Evolutionary conservation across 192 early-diverging fungal genomes (phyloP).

Genomic region (Bifiguratus adelaidae): DNA sequence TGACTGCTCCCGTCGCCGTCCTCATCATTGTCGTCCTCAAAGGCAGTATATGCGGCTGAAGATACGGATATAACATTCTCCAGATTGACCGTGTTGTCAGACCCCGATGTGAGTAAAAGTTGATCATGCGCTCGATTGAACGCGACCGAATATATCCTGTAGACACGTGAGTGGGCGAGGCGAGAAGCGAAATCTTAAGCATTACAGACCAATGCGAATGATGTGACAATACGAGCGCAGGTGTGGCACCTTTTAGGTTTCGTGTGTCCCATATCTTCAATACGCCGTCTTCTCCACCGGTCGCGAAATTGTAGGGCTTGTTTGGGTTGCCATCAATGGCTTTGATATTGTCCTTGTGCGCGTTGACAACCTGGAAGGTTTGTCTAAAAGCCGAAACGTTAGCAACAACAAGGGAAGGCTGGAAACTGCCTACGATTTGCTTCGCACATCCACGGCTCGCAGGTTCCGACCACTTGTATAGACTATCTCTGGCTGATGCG

Average conservation of each 20-base stretch:
- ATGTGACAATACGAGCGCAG: constrained; percentile 57
- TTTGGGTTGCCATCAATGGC: constrained; percentile 83
- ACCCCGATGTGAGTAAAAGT: constrained; percentile 72
- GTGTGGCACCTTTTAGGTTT: constrained; percentile 17
- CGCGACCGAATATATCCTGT: constrained; percentile 69
- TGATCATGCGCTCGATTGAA: constrained; percentile 93
- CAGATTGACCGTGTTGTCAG: constrained; percentile 82
- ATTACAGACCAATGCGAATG: constrained; percentile 75
- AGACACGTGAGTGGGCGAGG: background rate
- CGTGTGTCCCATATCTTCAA: constrained; percentile 88
- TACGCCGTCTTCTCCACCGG: constrained; percentile 78
- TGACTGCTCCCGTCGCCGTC: constrained; percentile 12
- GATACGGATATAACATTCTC: constrained; percentile 80
- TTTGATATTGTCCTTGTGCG: constrained; percentile 68
- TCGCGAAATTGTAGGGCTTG: constrained; percentile 70
- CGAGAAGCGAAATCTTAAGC: background rate
- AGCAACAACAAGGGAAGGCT: background rate
- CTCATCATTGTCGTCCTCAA: constrained; percentile 24
- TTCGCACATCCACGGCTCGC: background rate
- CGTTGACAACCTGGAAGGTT: constrained; percentile 35
- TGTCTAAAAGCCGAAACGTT: constrained; percentile 7
- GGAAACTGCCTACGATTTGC: background rate
- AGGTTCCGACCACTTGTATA: too few species aligned
- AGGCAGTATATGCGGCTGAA: constrained; percentile 45
- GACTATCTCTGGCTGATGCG: too few species aligned